Evolutionary conservation across 768 basidiomycete genomes (phyloP).

Genomic region (Cubamyces lactineus): DNA sequence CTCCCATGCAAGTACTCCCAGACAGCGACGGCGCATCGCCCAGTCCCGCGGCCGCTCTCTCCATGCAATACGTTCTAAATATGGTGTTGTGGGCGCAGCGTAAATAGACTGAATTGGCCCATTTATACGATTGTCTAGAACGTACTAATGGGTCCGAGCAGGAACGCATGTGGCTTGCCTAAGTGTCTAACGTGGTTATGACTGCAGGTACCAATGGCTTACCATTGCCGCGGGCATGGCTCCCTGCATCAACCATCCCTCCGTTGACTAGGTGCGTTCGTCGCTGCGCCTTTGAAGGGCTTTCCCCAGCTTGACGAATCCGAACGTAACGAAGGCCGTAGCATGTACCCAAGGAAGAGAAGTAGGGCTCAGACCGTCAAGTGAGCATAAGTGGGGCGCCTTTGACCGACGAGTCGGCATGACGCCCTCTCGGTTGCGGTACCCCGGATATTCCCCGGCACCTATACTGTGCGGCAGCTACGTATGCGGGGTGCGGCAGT

Average conservation of each 20-base stretch:
- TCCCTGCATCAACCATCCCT: too few relatives aligned
- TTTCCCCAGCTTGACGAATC: neutral
- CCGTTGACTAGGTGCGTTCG: too few relatives aligned
- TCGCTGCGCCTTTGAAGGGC: too few relatives aligned
- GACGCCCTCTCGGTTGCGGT: neutral
- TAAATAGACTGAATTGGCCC: slow-evolving; percentile 13
- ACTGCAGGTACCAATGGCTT: neutral
- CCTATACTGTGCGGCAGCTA: neutral
- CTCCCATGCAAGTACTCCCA: too few relatives aligned
- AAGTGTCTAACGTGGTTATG: neutral
- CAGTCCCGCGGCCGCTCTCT: neutral
- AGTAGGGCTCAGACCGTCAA: neutral
- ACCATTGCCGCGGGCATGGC: neutral
- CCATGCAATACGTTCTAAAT: neutral
- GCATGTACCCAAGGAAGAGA: slow-evolving; percentile 1
- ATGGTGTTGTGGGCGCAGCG: neutral
- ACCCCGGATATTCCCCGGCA: slow-evolving; percentile 12
- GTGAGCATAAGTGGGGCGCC: slow-evolving; percentile 6
- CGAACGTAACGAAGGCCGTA: neutral
- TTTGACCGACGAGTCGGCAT: slow-evolving; percentile 13
- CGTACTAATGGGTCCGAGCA: neutral
- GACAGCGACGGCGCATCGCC: too few relatives aligned
- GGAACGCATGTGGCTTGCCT: neutral
- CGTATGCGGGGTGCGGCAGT: slow-evolving; percentile 13
- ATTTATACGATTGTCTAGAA: slow-evolving; percentile 3